Evolutionary conservation across 2,329 filamentous ascomycete genomes (phyloP).

Genomic region (Claviceps africana): DNA sequence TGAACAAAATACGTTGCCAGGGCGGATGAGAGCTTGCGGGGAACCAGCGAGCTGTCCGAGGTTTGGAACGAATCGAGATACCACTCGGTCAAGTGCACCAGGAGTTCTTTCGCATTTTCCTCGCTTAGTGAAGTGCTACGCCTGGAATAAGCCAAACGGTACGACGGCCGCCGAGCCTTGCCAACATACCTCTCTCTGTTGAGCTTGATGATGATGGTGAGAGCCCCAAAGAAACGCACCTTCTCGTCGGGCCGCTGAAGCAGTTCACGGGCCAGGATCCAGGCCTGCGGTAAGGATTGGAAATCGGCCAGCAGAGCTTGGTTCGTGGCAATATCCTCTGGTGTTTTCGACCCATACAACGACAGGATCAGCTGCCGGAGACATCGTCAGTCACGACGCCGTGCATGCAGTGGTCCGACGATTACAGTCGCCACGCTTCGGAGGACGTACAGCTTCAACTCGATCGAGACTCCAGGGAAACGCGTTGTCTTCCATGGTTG

Average conservation of each 20-base stretch:
- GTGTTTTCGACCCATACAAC: conserved; percentile 38
- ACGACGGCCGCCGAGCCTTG: conserved; percentile 10
- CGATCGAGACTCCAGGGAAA: conserved; percentile 10
- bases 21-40: conserved; percentile 64
- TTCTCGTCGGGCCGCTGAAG: conserved; percentile 56
- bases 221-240: conserved; percentile 79
- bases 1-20: conserved; percentile 63
- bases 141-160: background rate
- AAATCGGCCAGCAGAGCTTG: conserved; percentile 67
- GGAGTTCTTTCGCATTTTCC: conserved; percentile 43
- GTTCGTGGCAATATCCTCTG: conserved; percentile 32
- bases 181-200: conserved; percentile 66
- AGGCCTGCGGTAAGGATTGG: conserved; percentile 68
- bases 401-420: background rate
- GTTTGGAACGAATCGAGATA: conserved; percentile 39
- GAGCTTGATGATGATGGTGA: conserved; percentile 88
- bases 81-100: conserved; percentile 49
- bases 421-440: background rate
- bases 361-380: conserved; percentile 31
- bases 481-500: conserved; percentile 9
- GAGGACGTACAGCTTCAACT: conserved; percentile 13
- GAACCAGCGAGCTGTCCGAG: conserved; percentile 44
- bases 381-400: conserved; percentile 6
- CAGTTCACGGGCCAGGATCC: conserved; percentile 70
- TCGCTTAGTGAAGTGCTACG: conserved; percentile 36